Conservation (phyloP, 1,284 basidiomycete genomes). For the Trichosporon sp. region DNA sequence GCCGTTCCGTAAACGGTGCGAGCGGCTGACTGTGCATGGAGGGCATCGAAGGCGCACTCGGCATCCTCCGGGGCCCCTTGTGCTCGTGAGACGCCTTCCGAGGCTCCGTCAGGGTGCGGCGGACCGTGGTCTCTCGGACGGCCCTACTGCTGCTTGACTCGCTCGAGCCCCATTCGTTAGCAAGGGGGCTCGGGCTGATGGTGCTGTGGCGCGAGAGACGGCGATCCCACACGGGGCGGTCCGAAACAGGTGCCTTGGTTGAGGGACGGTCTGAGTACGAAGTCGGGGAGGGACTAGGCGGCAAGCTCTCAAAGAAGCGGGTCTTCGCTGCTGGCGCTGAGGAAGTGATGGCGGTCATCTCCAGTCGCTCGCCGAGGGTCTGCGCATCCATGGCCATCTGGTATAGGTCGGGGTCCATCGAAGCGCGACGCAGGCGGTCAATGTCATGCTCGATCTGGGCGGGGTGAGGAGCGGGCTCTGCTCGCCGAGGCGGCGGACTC, state of each 20-base stretch:
- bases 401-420: constrained; percentile 29
- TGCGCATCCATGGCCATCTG: constrained; percentile 16
- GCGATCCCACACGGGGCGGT: constrained; percentile 9
- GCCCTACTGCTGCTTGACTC: constrained; percentile 14
- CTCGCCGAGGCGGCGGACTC: constrained; percentile 28
- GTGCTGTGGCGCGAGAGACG: constrained; percentile 23
- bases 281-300: constrained; percentile 1
- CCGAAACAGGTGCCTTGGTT: neutral
- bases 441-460: constrained; percentile 40
- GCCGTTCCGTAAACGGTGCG: neutral
- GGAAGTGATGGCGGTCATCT: constrained; percentile 7
- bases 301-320: constrained; percentile 30
- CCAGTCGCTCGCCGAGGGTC: constrained; percentile 16
- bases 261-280: neutral
- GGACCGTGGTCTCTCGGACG: neutral
- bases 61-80: constrained; percentile 13
- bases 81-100: neutral
- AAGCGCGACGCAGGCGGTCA: constrained; percentile 38
- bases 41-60: constrained; percentile 13
- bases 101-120: constrained; percentile 15
- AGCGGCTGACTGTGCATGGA: neutral
- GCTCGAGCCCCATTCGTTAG: constrained; percentile 34
- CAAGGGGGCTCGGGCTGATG: constrained; percentile 40
- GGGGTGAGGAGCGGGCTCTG: constrained; percentile 23
- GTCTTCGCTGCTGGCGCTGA: constrained; percentile 40